Conservation (phyloP, 2,329 filamentous ascomycete genomes). For the Phialophora verrucosa region DNA sequence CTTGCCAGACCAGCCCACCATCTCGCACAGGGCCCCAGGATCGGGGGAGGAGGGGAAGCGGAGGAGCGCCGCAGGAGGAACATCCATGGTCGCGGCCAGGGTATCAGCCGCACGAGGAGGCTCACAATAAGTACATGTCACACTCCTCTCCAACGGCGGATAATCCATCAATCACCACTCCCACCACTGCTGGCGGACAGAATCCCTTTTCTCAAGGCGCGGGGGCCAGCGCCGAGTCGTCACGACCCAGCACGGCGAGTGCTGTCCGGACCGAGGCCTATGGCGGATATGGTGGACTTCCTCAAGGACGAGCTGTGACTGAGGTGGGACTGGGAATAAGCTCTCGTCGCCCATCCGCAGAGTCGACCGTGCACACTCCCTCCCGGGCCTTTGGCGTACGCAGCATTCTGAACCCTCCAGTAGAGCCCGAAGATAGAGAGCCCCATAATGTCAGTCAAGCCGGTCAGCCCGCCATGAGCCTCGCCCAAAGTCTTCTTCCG, state of each 20-base stretch:
- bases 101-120: constrained; percentile 36
- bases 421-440: constrained; percentile 34
- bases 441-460: constrained; percentile 12
- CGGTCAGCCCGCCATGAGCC: constrained; percentile 20
- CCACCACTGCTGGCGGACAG: constrained; percentile 24
- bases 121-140: constrained; percentile 38
- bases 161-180: constrained; percentile 28
- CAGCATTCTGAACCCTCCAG: constrained; percentile 54
- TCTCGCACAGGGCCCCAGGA: constrained; percentile 21
- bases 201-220: constrained; percentile 13
- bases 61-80: constrained; percentile 35
- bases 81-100: constrained; percentile 35
- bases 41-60: constrained; percentile 35
- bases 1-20: constrained; percentile 21
- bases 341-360: constrained; percentile 26
- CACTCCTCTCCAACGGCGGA: constrained; percentile 30
- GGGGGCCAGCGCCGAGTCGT: constrained; percentile 24
- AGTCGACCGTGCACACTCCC: constrained; percentile 28
- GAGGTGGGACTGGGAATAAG: constrained; percentile 18
- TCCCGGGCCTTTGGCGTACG: constrained; percentile 50
- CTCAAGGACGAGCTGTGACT: constrained; percentile 17
- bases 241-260: constrained; percentile 32
- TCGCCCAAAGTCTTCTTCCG: constrained; percentile 21
- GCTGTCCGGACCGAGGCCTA: constrained; percentile 28
- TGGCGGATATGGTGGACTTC: constrained; percentile 25